These are phyloP conservation scores for Pyrus communis DNA, from an alignment of 306 rosid species.

Conservation along the genomic window DNA sequence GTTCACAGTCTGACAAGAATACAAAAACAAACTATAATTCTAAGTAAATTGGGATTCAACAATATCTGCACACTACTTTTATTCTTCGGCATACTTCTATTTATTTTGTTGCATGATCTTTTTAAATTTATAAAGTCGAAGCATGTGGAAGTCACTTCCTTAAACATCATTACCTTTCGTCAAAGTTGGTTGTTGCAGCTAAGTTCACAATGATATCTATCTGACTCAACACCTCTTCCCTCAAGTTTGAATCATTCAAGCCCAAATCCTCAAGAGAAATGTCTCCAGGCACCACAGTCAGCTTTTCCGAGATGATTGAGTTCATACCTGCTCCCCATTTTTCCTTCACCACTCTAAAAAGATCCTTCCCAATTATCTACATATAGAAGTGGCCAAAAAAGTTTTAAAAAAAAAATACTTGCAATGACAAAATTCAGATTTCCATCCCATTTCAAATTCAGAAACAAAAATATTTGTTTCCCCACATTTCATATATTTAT, in stretches of 20 bases:
- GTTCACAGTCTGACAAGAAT: too few relatives aligned
- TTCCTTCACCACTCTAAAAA: slow-evolving; percentile 50
- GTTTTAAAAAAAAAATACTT: not conserved
- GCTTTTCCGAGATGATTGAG: slow-evolving; percentile 41
- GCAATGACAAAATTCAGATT: not conserved
- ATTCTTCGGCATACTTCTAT: not conserved
- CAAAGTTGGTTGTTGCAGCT: slow-evolving; percentile 74
- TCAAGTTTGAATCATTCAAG: slow-evolving; percentile 35
- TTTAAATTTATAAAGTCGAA: not conserved
- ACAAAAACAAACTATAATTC: not conserved
- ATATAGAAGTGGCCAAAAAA: not conserved
- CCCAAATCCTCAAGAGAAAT: slow-evolving; percentile 41
- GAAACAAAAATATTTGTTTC: not conserved
- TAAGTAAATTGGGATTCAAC: not conserved
- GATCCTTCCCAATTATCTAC: slow-evolving; percentile 57
- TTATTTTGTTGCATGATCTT: not conserved
- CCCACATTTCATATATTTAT: not conserved
- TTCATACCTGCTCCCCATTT: slow-evolving; percentile 40
- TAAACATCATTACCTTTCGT: slow-evolving; percentile 47
- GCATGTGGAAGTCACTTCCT: not conserved
- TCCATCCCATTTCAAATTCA: not conserved
- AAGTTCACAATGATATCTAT: slow-evolving; percentile 53
- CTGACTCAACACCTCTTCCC: slow-evolving; percentile 37
- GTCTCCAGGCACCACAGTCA: slow-evolving; percentile 57
- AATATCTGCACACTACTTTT: not conserved